A percentile compares a stretch with the other conserved stretches of the same genome.
phyloP scores from a whole-genome alignment of 164 flowering plant species.

The Tetracentron sinense region DNA sequence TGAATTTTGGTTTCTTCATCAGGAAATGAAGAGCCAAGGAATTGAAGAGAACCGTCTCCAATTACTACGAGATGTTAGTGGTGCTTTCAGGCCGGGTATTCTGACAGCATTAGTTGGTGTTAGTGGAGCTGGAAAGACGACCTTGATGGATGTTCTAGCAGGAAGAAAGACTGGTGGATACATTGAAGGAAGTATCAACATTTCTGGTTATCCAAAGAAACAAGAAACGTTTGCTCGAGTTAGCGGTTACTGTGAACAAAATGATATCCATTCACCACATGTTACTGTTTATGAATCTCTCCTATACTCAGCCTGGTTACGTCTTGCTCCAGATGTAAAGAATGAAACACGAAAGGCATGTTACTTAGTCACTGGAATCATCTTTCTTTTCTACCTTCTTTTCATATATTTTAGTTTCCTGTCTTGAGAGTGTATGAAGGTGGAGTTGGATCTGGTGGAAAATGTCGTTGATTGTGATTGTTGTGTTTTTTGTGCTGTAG shows the following conservation, averaged over 20 bases:
- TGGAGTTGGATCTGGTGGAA: no score
- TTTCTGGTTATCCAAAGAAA: conserved; percentile 59
- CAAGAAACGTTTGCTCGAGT: conserved; percentile 65
- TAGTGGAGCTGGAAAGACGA: conserved; percentile 73
- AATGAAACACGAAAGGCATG: conserved; percentile 36
- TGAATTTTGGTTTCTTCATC: conserved; percentile 8
- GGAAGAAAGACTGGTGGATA: conserved; percentile 67
- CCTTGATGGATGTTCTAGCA: conserved; percentile 68
- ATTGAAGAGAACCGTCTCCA: conserved; percentile 48
- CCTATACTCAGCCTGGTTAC: conserved; percentile 61
- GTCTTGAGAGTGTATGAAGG: no score
- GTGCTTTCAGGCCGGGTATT: conserved; percentile 61
- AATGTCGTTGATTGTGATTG: neutral
- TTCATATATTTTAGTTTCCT: no score
- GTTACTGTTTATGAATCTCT: conserved; percentile 64
- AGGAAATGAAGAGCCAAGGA: conserved; percentile 65
- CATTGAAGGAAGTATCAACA: conserved; percentile 49
- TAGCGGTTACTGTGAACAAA: conserved; percentile 67
- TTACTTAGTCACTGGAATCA: neutral
- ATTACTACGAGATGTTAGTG: conserved; percentile 54
- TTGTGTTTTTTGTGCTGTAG: conserved; percentile 16
- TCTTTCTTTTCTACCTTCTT: no score
- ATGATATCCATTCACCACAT: conserved; percentile 61
- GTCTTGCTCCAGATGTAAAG: conserved; percentile 48
- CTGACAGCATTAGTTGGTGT: conserved; percentile 65